A percentile compares a stretch with the other conserved stretches of the same genome.
These are phyloP conservation scores for Urtica urens DNA, from an alignment of 306 rosid genomes.

Conservation along the genomic window DNA sequence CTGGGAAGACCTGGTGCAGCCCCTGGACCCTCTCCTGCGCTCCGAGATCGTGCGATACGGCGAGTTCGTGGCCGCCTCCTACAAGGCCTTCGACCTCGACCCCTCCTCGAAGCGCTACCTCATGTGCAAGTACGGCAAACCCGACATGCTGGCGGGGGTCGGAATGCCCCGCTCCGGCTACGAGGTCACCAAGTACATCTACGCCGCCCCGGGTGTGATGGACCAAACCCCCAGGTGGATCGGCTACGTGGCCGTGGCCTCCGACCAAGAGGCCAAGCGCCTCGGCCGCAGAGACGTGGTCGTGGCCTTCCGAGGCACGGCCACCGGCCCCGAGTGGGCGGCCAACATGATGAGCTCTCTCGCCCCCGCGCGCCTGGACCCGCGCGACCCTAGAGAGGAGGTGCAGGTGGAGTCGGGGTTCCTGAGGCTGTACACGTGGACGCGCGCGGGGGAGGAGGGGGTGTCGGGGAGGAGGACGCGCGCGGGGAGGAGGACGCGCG, in stretches of 20 bases:
- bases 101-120: slow-evolving; percentile 62
- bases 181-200: slow-evolving; percentile 73
- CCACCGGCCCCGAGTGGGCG: slow-evolving; percentile 62
- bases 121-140: slow-evolving; percentile 71
- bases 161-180: slow-evolving; percentile 61
- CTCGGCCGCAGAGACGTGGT: slow-evolving; percentile 72
- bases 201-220: slow-evolving; percentile 63
- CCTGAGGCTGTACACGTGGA: slow-evolving; percentile 61
- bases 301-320: slow-evolving; percentile 69
- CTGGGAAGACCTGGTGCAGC: slow-evolving; percentile 72
- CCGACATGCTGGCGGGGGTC: slow-evolving; percentile 40
- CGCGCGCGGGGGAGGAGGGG: slow-evolving; percentile 49
- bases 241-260: slow-evolving; percentile 59
- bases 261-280: slow-evolving; percentile 28
- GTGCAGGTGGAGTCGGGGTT: slow-evolving; percentile 84
- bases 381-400: slow-evolving; percentile 35
- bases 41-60: slow-evolving; percentile 71
- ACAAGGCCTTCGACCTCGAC: slow-evolving; percentile 78
- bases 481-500: slow-evolving; percentile 82
- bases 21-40: slow-evolving; percentile 74
- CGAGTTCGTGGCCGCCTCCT: slow-evolving; percentile 56
- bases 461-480: slow-evolving; percentile 49
- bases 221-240: slow-evolving; percentile 70
- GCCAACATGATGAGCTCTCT: slow-evolving; percentile 73
- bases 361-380: slow-evolving; percentile 69